Conservation (phyloP, 129 eudicot species). For the Calendula officinalis region DNA sequence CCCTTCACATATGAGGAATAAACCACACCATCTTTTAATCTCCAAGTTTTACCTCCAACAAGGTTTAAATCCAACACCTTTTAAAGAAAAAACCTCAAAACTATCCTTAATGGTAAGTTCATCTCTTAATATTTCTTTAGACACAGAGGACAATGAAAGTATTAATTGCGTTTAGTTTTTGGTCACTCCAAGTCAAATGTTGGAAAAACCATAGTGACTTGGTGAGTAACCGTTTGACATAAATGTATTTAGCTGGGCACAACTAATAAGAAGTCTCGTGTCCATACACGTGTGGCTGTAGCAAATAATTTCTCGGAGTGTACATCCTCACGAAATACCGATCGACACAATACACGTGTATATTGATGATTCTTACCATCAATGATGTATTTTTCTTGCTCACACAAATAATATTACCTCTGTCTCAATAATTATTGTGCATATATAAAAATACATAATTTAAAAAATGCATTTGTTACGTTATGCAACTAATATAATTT, state of each 20-base stretch:
- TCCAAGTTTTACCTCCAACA: no score
- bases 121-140: neutral
- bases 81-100: no score
- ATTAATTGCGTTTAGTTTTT: neutral
- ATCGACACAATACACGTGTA: neutral
- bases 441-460: no score
- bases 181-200: neutral
- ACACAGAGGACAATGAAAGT: neutral
- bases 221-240: neutral
- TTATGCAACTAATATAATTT: no score
- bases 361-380: neutral
- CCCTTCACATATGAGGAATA: no score
- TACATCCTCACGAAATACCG: neutral
- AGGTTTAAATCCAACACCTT: no score
- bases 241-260: neutral
- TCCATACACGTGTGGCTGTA: constrained; percentile 19
- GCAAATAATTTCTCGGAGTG: neutral
- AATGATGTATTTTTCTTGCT: neutral
- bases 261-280: neutral
- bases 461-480: no score
- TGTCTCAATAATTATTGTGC: no score
- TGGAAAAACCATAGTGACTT: neutral
- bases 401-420: no score
- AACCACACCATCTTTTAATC: no score
- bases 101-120: no score